Percentiles rank a stretch among this genome's conserved stretches.
phyloP scores from a whole-genome alignment of 1,284 basidiomycete genomes.

The Farysia itapuensis region DNA sequence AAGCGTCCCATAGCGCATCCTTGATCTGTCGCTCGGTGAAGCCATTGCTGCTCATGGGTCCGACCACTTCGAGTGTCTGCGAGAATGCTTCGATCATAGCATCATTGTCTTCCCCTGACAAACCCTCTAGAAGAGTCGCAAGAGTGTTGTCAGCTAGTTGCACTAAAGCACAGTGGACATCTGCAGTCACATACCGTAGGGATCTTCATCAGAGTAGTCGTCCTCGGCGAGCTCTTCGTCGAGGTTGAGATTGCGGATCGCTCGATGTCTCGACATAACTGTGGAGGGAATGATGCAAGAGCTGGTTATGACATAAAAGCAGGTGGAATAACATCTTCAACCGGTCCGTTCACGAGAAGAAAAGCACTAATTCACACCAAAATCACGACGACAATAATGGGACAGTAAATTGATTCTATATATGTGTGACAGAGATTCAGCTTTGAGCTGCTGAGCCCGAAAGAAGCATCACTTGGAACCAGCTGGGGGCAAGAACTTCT shows the following conservation, averaged over 20 bases:
- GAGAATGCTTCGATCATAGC: conserved; percentile 43
- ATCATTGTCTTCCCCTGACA: conserved; percentile 45
- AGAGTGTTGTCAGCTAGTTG: too few relatives aligned
- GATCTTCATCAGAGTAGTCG: conserved; percentile 63
- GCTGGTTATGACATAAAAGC: not conserved
- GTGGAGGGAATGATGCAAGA: not conserved
- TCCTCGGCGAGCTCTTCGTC: conserved; percentile 72
- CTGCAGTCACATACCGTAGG: conserved; percentile 45
- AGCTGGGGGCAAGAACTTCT: conserved; percentile 30
- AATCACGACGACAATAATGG: too few relatives aligned
- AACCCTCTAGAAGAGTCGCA: too few relatives aligned
- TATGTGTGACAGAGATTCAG: too few relatives aligned
- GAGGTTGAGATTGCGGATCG: conserved; percentile 83
- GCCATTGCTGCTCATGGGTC: conserved; percentile 36
- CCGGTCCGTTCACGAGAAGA: too few relatives aligned
- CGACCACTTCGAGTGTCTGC: conserved; percentile 41
- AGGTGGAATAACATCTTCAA: too few relatives aligned
- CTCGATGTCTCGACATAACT: conserved; percentile 69
- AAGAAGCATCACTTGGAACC: too few relatives aligned
- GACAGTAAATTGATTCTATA: too few relatives aligned
- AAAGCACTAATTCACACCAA: too few relatives aligned
- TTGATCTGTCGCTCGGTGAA: conserved; percentile 65
- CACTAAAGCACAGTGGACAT: too few relatives aligned
- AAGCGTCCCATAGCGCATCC: conserved; percentile 82
- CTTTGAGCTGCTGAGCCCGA: too few relatives aligned